These are phyloP conservation scores for Hyparrhenia diplandra DNA, from an alignment of 176 grass and related monocot genomes.

Conservation along the genomic window DNA sequence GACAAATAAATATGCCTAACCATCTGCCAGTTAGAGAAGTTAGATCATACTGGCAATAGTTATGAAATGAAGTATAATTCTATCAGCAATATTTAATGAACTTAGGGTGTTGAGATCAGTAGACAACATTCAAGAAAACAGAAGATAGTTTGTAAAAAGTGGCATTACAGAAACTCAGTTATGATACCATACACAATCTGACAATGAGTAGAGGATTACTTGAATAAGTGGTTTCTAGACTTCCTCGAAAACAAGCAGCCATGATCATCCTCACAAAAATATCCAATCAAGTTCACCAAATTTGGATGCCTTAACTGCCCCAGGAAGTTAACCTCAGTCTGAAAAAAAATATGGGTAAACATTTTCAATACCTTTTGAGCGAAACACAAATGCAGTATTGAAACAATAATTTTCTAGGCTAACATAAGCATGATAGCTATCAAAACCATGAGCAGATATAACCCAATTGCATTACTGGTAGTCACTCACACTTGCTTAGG, in stretches of 20 bases:
- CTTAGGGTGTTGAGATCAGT: neutral
- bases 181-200: neutral
- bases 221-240: slow-evolving; percentile 98
- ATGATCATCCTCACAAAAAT: slow-evolving; percentile 97
- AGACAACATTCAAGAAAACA: slow-evolving; percentile 5
- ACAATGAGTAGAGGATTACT: slow-evolving; percentile 59
- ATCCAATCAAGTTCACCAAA: slow-evolving; percentile 98
- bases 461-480: neutral
- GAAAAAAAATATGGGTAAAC: slow-evolving; percentile 17
- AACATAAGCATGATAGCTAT: neutral
- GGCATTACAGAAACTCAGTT: neutral
- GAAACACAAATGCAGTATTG: neutral
- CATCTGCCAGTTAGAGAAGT: neutral
- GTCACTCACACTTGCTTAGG: neutral
- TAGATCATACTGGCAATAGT: neutral
- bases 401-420: neutral
- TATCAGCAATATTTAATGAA: neutral
- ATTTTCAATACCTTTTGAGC: neutral
- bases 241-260: slow-evolving; percentile 97
- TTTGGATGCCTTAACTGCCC: slow-evolving; percentile 98
- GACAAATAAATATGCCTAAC: slow-evolving; percentile 9
- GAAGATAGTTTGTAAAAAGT: slow-evolving; percentile 8
- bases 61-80: neutral
- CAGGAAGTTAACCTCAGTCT: slow-evolving; percentile 97
- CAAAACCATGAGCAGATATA: neutral